Conservation (phyloP, 495 filamentous ascomycete species). For the Thozetella sp. region DNA sequence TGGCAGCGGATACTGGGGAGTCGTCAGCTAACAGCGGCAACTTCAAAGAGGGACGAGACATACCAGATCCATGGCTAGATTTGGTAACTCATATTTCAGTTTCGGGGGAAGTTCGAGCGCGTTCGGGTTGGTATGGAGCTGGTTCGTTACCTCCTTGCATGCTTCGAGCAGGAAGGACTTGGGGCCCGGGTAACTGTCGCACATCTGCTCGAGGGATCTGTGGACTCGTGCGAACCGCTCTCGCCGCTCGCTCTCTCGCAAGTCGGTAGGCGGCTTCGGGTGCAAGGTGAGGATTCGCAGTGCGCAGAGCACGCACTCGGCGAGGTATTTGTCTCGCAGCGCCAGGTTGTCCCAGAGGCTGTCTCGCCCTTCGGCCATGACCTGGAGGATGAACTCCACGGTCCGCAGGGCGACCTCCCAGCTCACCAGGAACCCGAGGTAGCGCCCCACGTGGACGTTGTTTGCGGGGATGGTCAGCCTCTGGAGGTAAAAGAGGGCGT, state of each 20-base stretch:
- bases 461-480: conserved; percentile 31
- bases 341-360: conserved; percentile 25
- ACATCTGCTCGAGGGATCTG: conserved; percentile 28
- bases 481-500: conserved; percentile 33
- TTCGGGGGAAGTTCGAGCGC: conserved; percentile 23
- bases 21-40: not conserved
- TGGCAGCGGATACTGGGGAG: conserved; percentile 13
- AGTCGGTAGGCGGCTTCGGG: conserved; percentile 28
- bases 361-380: conserved; percentile 29
- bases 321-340: conserved; percentile 32
- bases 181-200: conserved; percentile 31
- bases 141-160: conserved; percentile 30
- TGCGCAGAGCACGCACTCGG: conserved; percentile 31
- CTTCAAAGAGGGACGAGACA: conserved; percentile 7
- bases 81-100: conserved; percentile 29
- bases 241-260: conserved; percentile 21
- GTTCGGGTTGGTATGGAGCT: conserved; percentile 28
- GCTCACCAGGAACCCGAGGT: conserved; percentile 32
- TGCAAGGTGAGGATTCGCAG: conserved; percentile 34
- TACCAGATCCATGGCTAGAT: conserved; percentile 31
- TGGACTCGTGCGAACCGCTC: conserved; percentile 35
- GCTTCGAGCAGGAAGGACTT: conserved; percentile 32
- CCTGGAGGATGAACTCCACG: conserved; percentile 34
- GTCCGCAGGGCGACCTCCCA: conserved; percentile 36
- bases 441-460: conserved; percentile 28